A percentile compares a stretch with the other conserved stretches of the same genome.
These are phyloP conservation scores for Thalassiosira ordinaria DNA, from an alignment of 352 stramenopile genomes.

Conservation along the genomic window DNA sequence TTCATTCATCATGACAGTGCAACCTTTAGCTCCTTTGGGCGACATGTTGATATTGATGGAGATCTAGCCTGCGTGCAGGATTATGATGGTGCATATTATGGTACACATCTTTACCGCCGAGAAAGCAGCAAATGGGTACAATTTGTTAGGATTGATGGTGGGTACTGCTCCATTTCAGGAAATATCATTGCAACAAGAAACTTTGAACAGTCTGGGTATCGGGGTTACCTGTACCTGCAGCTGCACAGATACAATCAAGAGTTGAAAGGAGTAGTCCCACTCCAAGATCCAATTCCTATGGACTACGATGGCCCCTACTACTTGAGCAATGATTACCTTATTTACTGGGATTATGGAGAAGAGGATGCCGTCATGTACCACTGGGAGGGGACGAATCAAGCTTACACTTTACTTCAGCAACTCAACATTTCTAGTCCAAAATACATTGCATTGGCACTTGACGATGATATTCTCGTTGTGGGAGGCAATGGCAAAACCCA, in stretches of 20 bases:
- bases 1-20: background rate
- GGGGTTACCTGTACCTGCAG: background rate
- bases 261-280: background rate
- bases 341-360: background rate
- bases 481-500: background rate
- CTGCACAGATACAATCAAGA: background rate
- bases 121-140: background rate
- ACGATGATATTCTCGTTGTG: background rate
- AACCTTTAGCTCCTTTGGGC: background rate
- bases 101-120: background rate
- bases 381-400: background rate
- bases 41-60: background rate
- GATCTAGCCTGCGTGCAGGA: background rate
- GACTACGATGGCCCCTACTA: background rate
- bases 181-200: background rate
- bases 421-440: background rate
- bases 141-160: background rate
- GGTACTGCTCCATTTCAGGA: constrained; percentile 1
- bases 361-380: background rate
- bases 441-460: background rate
- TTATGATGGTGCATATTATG: background rate
- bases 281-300: background rate
- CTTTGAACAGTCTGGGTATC: background rate
- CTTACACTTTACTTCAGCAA: background rate
- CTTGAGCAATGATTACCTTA: background rate